Evolutionary conservation across 306 rosid species (phyloP), one percentile per base, ranked within the genome.

Genomic region (Trichosanthes truncata): DNA sequence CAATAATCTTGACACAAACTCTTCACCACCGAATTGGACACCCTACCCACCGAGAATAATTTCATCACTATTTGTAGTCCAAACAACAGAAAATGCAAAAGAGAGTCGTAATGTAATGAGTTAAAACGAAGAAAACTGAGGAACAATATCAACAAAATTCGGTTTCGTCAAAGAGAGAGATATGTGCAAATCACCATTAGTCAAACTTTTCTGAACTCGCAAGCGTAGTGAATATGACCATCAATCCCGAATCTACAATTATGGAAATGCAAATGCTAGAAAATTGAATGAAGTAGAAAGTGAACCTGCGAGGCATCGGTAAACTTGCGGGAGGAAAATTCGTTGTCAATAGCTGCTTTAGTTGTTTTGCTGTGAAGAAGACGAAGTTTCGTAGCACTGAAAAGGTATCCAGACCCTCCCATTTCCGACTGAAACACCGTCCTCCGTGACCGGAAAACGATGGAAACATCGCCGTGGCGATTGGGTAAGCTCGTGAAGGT

Each of bases 1-100:
- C 3, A 92, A 92, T 77, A 92, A 10, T 60, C 85, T 89, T 1
- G 85, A 83, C 79, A 86, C 63, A 38, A 85, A 86, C 81, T 91
- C 96, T 72, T 86, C 93, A 60, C 65, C 82, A 25, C 77, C 17
- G 14, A 78, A 79, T 43, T 82, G 87, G 63, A 85, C 72, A 31
- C 77, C 85, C 97, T 94, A 82, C 61, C 33, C 77, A 81, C 41
- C 25, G 49, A 80, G 20, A 41, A 43, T 66, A 7, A 69, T 51
- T 6, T 25, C 76, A 76, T 31, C 46, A 23, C 33, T 25, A 80
- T 53, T 73, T 21, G 12, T 23, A 77, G 3, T 43, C 68, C 11
- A 18, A 52, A 6, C 72, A 14, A 45, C 31, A 13, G 20, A 62
- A 23, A 4, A 33, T 52, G 65, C 14, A 69, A 41, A 45, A 41